Evolutionary conservation across 2,329 filamentous ascomycete species (phyloP), one percentile per base, ranked within the genome.

Genomic region (Fusarium ambrosium): DNA sequence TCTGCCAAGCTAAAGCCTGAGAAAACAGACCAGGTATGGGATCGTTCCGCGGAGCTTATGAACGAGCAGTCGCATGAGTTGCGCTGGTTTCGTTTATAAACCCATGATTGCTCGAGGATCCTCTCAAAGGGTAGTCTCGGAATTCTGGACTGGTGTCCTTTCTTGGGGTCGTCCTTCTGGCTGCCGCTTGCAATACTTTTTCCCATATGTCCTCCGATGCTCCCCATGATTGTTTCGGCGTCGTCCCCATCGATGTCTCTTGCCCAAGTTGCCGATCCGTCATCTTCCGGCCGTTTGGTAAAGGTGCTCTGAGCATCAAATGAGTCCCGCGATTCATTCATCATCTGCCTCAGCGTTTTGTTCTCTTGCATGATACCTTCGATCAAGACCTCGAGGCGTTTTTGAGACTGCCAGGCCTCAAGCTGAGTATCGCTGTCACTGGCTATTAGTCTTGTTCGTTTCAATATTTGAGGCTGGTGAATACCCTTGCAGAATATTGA

Each of bases 1-100:
- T 41, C 58, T 20, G 58, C 58, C 58, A 60, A 60, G 24, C 58
- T 60, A 7, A 60, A 39, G 13, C 58, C 58, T 9, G 58, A 60
- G 58, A 60, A 60, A n/a, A 60, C 24, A 60, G 58, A 60, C 58
- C 58, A 60, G 22, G 58, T 24, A 14, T 60, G 18, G 3, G 36
- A 41, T 20, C 58, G 58, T 39, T 10, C 36, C 5, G 34, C 20
- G 16, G 58, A 39, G 36, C 58, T 60, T 37, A 60, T 43, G 36
- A 60, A 60, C 9, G 58, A 60, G 20, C 34, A 41, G 36, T 60
- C 58, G 58, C 36, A 60, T 20, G 27, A 39, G 58, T 60, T 60
- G 58, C 34, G 58, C 36, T 20, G 58, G 36, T 41, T 60, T 16
- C 58, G 58, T 16, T 43, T 60, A 20, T 60, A 60, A n/a, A 60